These are phyloP conservation scores for Mitragyna speciosa DNA, from an alignment of 257 asterid species.

Conservation along the genomic window DNA sequence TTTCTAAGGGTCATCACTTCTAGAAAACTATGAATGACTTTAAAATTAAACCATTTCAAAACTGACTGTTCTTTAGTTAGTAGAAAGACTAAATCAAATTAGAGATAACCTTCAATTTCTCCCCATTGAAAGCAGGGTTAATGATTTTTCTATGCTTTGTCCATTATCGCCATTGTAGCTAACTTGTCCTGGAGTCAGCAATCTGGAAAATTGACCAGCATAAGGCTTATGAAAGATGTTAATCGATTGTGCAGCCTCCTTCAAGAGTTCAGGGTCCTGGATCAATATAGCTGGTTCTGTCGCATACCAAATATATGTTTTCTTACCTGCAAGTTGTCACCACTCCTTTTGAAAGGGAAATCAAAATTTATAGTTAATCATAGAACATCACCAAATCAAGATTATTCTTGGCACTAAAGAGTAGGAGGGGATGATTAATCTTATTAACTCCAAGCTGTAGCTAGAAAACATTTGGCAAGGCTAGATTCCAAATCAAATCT, in stretches of 20 bases:
- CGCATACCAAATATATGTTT: constrained; percentile 40
- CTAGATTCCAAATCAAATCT: no score
- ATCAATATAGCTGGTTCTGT: constrained; percentile 32
- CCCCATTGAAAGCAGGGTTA: constrained; percentile 51
- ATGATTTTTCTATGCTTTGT: constrained; percentile 46
- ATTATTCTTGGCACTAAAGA: no score
- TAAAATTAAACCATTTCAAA: no score
- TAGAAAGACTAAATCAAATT: background rate
- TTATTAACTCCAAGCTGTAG: no score
- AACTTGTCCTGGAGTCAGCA: constrained; percentile 31
- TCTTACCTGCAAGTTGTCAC: constrained; percentile 28
- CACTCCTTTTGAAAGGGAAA: no score
- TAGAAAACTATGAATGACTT: background rate
- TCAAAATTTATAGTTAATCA: no score
- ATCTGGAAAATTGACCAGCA: constrained; percentile 28
- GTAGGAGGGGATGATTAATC: no score
- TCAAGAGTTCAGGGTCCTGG: constrained; percentile 35
- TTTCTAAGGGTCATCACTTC: background rate
- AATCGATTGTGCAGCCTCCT: constrained; percentile 31
- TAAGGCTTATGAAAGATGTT: constrained; percentile 20
- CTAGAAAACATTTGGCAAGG: no score
- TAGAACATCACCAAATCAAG: no score
- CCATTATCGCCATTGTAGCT: constrained; percentile 41
- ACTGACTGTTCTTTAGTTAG: background rate
- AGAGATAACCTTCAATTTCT: constrained; percentile 26